Evolutionary conservation across 306 rosid species (phyloP).

Genomic region (Fagus crenata): DNA sequence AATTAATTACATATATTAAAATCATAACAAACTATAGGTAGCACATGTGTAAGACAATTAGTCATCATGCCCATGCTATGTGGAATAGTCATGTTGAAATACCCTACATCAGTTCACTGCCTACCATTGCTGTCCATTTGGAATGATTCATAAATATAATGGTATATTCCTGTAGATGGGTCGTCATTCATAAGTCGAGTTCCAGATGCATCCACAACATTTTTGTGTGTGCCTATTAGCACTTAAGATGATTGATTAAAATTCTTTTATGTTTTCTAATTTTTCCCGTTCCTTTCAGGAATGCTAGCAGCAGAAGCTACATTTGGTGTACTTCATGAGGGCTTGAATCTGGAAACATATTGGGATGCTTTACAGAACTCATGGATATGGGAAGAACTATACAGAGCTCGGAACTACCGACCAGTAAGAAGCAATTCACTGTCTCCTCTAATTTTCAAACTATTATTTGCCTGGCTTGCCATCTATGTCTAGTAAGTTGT

Average conservation of each 20-base stretch:
- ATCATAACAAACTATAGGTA: too few relatives aligned
- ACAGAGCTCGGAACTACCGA: conserved; percentile 68
- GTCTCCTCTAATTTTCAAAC: conserved; percentile 13
- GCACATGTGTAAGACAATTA: too few relatives aligned
- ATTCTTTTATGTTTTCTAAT: neutral
- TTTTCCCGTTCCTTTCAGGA: conserved; percentile 47
- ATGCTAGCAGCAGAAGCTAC: conserved; percentile 95
- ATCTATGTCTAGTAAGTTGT: neutral
- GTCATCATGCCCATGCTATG: too few relatives aligned
- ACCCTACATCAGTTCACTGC: neutral
- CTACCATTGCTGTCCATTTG: neutral
- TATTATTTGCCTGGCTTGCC: conserved; percentile 13
- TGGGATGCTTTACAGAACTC: conserved; percentile 78
- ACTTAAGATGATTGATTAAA: conserved; percentile 13
- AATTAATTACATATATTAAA: too few relatives aligned
- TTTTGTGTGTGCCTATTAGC: neutral
- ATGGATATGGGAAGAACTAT: conserved; percentile 95
- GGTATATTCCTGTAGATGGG: neutral
- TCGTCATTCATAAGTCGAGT: neutral
- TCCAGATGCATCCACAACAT: conserved; percentile 3
- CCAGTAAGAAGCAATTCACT: conserved; percentile 58
- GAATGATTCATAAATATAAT: neutral
- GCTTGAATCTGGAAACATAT: conserved; percentile 62
- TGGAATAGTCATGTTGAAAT: too few relatives aligned
- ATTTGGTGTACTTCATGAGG: conserved; percentile 58